Evolutionary conservation across 352 stramenopile genomes (phyloP).

Genomic region (Saprolegnia parasitica): DNA sequence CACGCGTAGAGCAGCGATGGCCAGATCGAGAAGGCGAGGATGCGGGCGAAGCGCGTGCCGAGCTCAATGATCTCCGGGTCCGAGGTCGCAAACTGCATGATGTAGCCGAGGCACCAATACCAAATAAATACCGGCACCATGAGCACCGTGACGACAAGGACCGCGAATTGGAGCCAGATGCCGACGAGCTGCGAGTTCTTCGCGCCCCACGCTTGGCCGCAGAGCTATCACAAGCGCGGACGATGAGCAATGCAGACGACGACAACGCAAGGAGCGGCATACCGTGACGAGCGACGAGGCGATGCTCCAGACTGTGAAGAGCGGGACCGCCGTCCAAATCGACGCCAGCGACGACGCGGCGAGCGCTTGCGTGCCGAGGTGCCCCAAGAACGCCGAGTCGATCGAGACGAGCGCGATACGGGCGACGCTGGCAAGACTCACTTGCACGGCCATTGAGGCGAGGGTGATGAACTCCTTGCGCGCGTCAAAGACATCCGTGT

Average conservation of each 20-base stretch:
- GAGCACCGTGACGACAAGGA: constrained; percentile 42
- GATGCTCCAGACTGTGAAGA: constrained; percentile 62
- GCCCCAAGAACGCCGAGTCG: constrained; percentile 71
- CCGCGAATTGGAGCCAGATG: constrained; percentile 69
- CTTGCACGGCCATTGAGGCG: constrained; percentile 72
- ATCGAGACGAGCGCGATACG: constrained; percentile 72
- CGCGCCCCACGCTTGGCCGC: constrained; percentile 66
- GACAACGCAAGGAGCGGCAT: neutral
- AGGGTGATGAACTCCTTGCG: constrained; percentile 56
- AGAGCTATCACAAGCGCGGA: constrained; percentile 35
- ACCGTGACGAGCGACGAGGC: constrained; percentile 63
- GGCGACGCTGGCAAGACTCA: constrained; percentile 70
- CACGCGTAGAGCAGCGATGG: constrained; percentile 35
- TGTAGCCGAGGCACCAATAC: constrained; percentile 44
- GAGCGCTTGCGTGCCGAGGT: constrained; percentile 62
- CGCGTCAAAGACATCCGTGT: constrained; percentile 39
- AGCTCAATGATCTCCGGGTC: constrained; percentile 33
- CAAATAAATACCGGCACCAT: constrained; percentile 55
- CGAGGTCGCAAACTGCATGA: constrained; percentile 24
- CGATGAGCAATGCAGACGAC: neutral
- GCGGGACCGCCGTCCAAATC: constrained; percentile 68
- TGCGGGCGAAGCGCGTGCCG: constrained; percentile 64
- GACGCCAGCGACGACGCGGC: constrained; percentile 69
- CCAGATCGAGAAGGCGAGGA: constrained; percentile 43
- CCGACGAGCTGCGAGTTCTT: constrained; percentile 59